Base-by-base conservation (phyloP, 1,284 basidiomycete genomes). In the Irpex sp. region DNA sequence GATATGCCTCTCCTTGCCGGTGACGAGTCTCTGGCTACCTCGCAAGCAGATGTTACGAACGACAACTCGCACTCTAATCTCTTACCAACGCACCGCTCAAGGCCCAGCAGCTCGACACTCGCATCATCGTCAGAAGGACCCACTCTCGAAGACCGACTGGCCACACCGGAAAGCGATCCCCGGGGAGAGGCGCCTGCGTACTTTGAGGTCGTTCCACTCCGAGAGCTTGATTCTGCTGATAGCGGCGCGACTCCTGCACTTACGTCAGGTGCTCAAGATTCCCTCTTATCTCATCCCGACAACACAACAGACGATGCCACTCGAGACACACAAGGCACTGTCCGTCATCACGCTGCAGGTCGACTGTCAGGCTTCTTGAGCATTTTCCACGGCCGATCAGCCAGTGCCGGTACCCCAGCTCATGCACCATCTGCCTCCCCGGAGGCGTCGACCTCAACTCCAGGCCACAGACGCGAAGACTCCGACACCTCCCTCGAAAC, bases 161-260 rank as follows among this genome's bases (percentile, higher is more conserved):
- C 58, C 51, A 52, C 48, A 8, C 59, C 60, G 7, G 64, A 34
- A 31, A 63, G 65, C 1, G 72, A 76, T 52, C 78, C 82, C 4
- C 75, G 84, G 64, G 89, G 85, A 31, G 82, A 85, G 52, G 85
- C 86, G 7, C 89, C 89, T 5, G 73, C 87, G 0, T 91, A 91
- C 71, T 82, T 81, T 59, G 88, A 90, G 72, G 83, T 82, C 15
- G 74, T 85, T 5, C 74, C 66, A 5, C 67, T 68, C n/a, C 69
- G 68, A 26, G 61, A 66, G 19, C 49, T 64, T 6, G 58, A 57
- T 26, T 54, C 61, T 17, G 52, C 62, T 60, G n/a, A 65, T 47
- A 15, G 64, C 34, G 13, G 40, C 13, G 1, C 47, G 64, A 19
- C 57, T 61, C 49, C 49, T 17, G 49, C 49, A 9, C 21, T 11